These are phyloP conservation scores for Chiua virens DNA, from an alignment of 768 basidiomycete species.

Conservation along the genomic window DNA sequence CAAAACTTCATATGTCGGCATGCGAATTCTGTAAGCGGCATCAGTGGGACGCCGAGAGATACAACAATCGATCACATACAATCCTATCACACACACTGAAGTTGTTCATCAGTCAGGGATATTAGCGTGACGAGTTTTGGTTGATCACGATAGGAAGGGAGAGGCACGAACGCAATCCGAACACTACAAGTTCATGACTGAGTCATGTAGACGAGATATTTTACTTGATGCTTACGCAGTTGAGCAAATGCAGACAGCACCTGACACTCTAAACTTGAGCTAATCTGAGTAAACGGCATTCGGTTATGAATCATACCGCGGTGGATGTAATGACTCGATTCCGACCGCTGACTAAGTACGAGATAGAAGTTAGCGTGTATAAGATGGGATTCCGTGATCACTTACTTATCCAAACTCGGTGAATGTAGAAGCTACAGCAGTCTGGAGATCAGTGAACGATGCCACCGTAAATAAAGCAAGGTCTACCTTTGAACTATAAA, in stretches of 20 bases:
- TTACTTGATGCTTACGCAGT: slow-evolving; percentile 6
- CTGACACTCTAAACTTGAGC: slow-evolving; percentile 5
- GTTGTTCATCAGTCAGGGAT: neutral
- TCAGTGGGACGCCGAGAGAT: neutral
- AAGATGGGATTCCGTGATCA: neutral
- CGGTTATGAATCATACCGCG: slow-evolving; percentile 12
- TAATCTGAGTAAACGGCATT: too few relatives aligned
- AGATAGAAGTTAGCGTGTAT: neutral
- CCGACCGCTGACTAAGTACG: slow-evolving; percentile 16
- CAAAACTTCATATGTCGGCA: slow-evolving; percentile 5
- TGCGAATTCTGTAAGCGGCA: slow-evolving; percentile 5
- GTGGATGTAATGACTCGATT: slow-evolving; percentile 13
- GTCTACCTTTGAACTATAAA: slow-evolving; percentile 23
- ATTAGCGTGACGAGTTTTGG: neutral
- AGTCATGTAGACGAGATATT: neutral
- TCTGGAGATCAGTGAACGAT: neutral
- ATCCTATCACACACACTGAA: neutral
- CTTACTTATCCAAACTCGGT: slow-evolving; percentile 30
- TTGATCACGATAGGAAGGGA: neutral
- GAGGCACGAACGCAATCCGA: slow-evolving; percentile 16
- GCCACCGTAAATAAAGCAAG: neutral
- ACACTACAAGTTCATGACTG: neutral
- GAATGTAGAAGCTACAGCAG: slow-evolving; percentile 27
- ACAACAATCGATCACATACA: neutral
- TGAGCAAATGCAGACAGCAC: slow-evolving; percentile 8